A percentile compares a stretch with the other conserved stretches of the same genome.
phyloP scores from a whole-genome alignment of 768 basidiomycete genomes.

The Russula compacta region DNA sequence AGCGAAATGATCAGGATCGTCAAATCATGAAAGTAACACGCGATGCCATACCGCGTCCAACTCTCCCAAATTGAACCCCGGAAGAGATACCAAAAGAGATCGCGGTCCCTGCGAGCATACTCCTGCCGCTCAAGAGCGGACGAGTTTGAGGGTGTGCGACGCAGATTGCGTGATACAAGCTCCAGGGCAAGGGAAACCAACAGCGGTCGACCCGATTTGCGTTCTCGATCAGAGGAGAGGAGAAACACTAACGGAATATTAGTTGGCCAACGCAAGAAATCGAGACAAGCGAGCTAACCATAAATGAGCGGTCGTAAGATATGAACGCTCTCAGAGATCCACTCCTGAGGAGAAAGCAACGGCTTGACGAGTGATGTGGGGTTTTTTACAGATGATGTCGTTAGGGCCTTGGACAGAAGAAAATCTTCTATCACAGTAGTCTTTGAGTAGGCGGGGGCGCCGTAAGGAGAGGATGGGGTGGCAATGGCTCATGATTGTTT shows the following conservation, averaged over 20 bases:
- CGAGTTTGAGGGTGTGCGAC: slow-evolving; percentile 54
- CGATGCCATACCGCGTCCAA: slow-evolving; percentile 50
- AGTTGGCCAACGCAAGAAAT: background rate
- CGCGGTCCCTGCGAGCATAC: slow-evolving; percentile 74
- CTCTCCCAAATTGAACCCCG: slow-evolving; percentile 80
- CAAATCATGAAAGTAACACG: background rate
- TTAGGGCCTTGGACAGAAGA: slow-evolving; percentile 73
- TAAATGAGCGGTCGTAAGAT: slow-evolving; percentile 69
- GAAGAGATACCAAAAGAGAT: slow-evolving; percentile 76
- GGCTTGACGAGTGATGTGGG: slow-evolving; percentile 57
- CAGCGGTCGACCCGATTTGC: slow-evolving; percentile 50
- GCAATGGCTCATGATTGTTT: slow-evolving; percentile 65
- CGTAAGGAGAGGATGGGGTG: slow-evolving; percentile 52
- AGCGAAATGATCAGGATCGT: background rate
- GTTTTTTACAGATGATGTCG: slow-evolving; percentile 60
- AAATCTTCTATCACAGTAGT: slow-evolving; percentile 66
- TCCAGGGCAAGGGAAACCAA: slow-evolving; percentile 58
- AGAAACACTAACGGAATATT: slow-evolving; percentile 26
- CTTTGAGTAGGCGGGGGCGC: slow-evolving; percentile 42
- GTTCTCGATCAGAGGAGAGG: slow-evolving; percentile 32
- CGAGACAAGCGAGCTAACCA: slow-evolving; percentile 36
- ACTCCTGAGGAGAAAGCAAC: slow-evolving; percentile 57
- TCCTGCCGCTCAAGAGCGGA: slow-evolving; percentile 62
- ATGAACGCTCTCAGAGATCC: slow-evolving; percentile 65
- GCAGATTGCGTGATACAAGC: slow-evolving; percentile 63